Evolutionary conservation across 2,329 filamentous ascomycete species (phyloP).

Genomic region (Arthroderma uncinatum): DNA sequence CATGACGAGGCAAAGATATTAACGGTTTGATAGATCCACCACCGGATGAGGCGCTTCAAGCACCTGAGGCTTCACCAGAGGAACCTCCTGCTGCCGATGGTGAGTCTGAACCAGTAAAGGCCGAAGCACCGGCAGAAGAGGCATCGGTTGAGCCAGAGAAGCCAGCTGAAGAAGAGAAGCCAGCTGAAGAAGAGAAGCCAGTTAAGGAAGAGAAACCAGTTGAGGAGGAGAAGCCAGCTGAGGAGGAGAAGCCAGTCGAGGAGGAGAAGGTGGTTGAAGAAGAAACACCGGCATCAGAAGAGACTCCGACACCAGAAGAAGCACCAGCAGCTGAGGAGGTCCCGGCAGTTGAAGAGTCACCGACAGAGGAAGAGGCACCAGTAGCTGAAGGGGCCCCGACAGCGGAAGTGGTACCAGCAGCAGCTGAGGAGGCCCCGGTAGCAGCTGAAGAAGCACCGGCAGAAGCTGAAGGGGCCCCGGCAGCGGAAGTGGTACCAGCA

Average conservation of each 20-base stretch:
- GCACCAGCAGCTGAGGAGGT: not conserved
- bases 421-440: too few relatives aligned
- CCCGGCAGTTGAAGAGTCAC: not conserved
- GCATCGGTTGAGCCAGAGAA: not conserved
- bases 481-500: too few relatives aligned
- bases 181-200: not conserved
- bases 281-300: too few relatives aligned
- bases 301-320: too few relatives aligned
- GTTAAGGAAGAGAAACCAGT: not conserved
- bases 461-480: too few relatives aligned
- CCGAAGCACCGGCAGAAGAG: not conserved
- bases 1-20: not conserved
- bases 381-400: too few relatives aligned
- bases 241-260: not conserved
- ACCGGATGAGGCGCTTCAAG: not conserved
- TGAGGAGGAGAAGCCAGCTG: not conserved
- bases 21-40: constrained; percentile 3
- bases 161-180: not conserved
- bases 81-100: not conserved
- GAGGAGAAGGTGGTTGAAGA: too few relatives aligned
- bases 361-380: not conserved
- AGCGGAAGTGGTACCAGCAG: too few relatives aligned
- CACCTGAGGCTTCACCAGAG: not conserved
- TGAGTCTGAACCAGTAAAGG: not conserved
- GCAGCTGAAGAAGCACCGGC: not conserved